Base-by-base conservation (phyloP, 805 yeast genomes). In the Saccharomycopsis sp. region DNA sequence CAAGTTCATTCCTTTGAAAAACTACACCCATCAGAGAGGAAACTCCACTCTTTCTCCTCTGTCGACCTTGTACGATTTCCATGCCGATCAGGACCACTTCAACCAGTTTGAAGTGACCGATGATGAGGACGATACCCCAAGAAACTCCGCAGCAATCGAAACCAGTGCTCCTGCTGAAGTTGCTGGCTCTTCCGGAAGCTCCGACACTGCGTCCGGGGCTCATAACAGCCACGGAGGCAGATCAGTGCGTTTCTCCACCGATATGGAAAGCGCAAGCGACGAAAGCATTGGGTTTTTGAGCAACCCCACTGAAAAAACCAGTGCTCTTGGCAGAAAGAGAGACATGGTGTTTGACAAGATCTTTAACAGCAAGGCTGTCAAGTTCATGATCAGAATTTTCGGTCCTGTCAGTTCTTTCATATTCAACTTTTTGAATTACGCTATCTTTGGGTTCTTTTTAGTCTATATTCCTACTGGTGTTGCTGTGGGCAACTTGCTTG, bases 401-500 rank as follows among this genome's bases (percentile, higher is more conserved):
- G 55, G 66, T 63, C 23, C 29, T 37, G 3, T 68, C 65, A 51
- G 69, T 67, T 55, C 65, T 66, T 3, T 78, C 12, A 56, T 79
- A 2, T 87, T 81, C 68, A 71, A 76, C 56, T 52, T 78, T 14
- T 70, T 86, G 52, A 86, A 87, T 65, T 82, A 85, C 72, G 87
- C 86, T 18, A 71, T 89, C 67, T 78, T 90, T 53, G 70, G 82
- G 52, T 83, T 76, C 63, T 79, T 83, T 54, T 73, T 83, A 56
- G 74, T 80, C 24, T 83, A 88, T 66, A 65, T 85, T 16, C 70
- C 75, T 54, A 73, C 78, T 14, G 84, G 83, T 56, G 66, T 83
- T 34, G 89, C 90, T 4, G 84, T 87, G 3, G 87, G 88, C 50
- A 80, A 79, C 56, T 67, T 85, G 47, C 70, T 91, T 65, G 98